Evolutionary conservation across 108 stramenopile genomes (phyloP).

Genomic region (Pseudonitzschia delicatissima): DNA sequence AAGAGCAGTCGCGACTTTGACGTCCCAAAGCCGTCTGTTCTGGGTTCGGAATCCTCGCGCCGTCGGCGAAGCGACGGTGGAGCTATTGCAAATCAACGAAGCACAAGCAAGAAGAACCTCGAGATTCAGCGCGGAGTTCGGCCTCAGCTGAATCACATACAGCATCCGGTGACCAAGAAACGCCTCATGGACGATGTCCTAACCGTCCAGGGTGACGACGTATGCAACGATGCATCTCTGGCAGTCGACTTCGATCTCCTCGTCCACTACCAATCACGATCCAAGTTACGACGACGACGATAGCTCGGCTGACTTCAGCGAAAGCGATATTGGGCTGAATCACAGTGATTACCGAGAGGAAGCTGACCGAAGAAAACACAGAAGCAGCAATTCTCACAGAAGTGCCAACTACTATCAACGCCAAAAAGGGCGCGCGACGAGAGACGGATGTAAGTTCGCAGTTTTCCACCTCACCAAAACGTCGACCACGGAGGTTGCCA

Average conservation of each 20-base stretch:
- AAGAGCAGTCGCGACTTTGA: not conserved
- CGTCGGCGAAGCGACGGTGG: slow-evolving; percentile 1
- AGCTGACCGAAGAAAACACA: too few relatives aligned
- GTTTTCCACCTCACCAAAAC: too few relatives aligned
- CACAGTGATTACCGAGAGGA: not conserved
- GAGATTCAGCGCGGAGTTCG: not conserved
- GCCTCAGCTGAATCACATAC: slow-evolving; percentile 8
- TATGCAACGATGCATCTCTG: not conserved
- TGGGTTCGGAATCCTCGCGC: not conserved
- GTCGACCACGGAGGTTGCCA: not conserved
- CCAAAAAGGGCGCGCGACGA: not conserved
- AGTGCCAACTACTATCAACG: not conserved
- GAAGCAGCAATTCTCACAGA: too few relatives aligned
- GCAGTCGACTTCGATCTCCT: slow-evolving; percentile 4
- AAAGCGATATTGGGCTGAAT: not conserved
- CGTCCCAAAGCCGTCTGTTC: not conserved
- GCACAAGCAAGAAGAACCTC: not conserved
- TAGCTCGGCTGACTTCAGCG: not conserved
- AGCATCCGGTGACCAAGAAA: slow-evolving; percentile 7
- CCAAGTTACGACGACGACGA: not conserved
- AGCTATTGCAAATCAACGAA: not conserved
- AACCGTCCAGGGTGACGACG: too few relatives aligned
- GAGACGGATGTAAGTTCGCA: too few relatives aligned
- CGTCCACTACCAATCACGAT: not conserved
- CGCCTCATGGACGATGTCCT: not conserved